A percentile compares a stretch with the other conserved stretches of the same genome.
Evolutionary conservation across 202 grass and related monocot genomes (phyloP).

Genomic region (Eragrostis tef): DNA sequence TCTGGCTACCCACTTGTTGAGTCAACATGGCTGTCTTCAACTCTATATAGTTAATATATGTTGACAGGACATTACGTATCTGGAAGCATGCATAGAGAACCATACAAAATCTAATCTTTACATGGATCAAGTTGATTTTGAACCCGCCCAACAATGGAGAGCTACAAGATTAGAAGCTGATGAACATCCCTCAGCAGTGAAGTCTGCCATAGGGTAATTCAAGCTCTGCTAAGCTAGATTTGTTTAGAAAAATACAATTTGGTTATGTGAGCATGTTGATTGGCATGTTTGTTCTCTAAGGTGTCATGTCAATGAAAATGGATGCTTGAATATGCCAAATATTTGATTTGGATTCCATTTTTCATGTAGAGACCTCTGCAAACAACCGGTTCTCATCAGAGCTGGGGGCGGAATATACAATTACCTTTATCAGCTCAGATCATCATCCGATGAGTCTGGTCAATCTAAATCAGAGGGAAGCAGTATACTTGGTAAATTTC

Average conservation of each 20-base stretch:
- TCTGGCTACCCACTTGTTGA: constrained; percentile 29
- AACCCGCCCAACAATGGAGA: constrained; percentile 85
- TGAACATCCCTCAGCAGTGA: constrained; percentile 64
- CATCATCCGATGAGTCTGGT: constrained; percentile 56
- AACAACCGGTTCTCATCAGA: constrained; percentile 78
- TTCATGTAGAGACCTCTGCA: constrained; percentile 69
- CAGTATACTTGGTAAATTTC: constrained; percentile 98
- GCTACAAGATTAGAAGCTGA: constrained; percentile 88
- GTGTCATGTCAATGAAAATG: constrained; percentile 27
- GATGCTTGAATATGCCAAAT: constrained; percentile 26
- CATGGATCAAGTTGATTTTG: constrained; percentile 99
- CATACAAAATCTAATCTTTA: constrained; percentile 98
- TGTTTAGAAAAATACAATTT: not conserved
- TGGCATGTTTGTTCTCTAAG: not conserved
- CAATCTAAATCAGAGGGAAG: constrained; percentile 68
- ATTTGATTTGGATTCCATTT: constrained; percentile 35
- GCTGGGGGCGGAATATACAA: constrained; percentile 96
- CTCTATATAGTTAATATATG: constrained; percentile 48
- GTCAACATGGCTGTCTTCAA: constrained; percentile 47
- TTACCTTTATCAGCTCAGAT: constrained; percentile 85
- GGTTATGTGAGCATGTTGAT: constrained; percentile 29
- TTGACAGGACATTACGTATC: constrained; percentile 85
- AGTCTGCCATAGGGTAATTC: constrained; percentile 68
- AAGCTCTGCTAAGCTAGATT: constrained; percentile 30
- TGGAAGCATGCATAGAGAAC: constrained; percentile 99